These are phyloP conservation scores for Colletotrichum sp. DNA, from an alignment of 2,329 filamentous ascomycete species.

Conservation along the genomic window DNA sequence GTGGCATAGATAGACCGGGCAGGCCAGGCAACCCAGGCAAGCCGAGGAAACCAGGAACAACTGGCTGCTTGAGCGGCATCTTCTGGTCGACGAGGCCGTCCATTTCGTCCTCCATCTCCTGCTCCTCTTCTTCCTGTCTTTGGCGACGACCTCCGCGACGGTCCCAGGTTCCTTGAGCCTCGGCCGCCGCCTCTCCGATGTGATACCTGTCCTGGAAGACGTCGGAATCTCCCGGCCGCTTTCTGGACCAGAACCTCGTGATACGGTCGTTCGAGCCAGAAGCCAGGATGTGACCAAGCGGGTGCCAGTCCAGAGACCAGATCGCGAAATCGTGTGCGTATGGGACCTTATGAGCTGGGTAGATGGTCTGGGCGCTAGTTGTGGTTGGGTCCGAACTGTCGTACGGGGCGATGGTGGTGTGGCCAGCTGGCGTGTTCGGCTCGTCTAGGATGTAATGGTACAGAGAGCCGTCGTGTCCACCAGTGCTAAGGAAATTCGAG, in stretches of 20 bases:
- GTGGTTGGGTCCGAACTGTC: slow-evolving; percentile 81
- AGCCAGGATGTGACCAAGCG: slow-evolving; percentile 91
- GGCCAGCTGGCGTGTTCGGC: slow-evolving; percentile 81
- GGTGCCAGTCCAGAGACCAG: slow-evolving; percentile 98
- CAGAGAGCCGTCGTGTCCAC: slow-evolving; percentile 86
- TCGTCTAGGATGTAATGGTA: slow-evolving; percentile 97
- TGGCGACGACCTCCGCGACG: slow-evolving; percentile 78
- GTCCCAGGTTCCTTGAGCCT: slow-evolving; percentile 94
- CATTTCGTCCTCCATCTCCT: slow-evolving; percentile 90
- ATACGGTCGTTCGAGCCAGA: slow-evolving; percentile 97
- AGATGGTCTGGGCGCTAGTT: slow-evolving; percentile 86
- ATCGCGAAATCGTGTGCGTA: slow-evolving; percentile 95
- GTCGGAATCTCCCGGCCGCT: slow-evolving; percentile 84
- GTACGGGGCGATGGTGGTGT: slow-evolving; percentile 79
- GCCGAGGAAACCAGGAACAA: slow-evolving; percentile 55
- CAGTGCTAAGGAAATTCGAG: slow-evolving; percentile 85
- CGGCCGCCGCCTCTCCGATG: slow-evolving; percentile 90
- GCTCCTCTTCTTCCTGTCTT: slow-evolving; percentile 89
- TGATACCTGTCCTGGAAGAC: slow-evolving; percentile 92
- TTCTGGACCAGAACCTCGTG: slow-evolving; percentile 94
- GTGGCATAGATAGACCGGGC: slow-evolving; percentile 46
- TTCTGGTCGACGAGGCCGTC: slow-evolving; percentile 93
- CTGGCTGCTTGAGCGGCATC: slow-evolving; percentile 67
- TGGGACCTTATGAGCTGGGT: slow-evolving; percentile 84
- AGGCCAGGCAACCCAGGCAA: slow-evolving; percentile 58